Conservation (phyloP, 2,329 filamentous ascomycete genomes). For the Fusarium poae region DNA sequence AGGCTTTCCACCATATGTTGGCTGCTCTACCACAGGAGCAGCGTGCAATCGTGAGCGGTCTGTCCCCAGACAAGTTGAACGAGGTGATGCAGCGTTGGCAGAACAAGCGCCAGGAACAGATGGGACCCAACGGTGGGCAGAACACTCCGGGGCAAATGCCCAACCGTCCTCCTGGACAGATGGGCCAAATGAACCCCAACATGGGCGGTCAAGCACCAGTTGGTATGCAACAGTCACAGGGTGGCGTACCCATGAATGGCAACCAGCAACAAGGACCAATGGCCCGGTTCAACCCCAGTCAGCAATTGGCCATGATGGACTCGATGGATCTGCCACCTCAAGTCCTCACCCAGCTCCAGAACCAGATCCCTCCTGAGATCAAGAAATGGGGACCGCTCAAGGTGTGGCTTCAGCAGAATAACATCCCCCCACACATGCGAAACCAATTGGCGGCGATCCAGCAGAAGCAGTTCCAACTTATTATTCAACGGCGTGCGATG, state of each 20-base stretch:
- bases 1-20: constrained; percentile 59
- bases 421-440: constrained; percentile 51
- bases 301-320: constrained; percentile 60
- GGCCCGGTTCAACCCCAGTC: constrained; percentile 48
- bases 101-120: constrained; percentile 53
- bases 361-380: constrained; percentile 56
- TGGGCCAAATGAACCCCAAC: constrained; percentile 52
- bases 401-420: constrained; percentile 57
- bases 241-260: constrained; percentile 44
- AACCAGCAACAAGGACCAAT: constrained; percentile 50
- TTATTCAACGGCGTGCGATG: constrained; percentile 51
- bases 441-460: constrained; percentile 54
- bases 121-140: constrained; percentile 52
- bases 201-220: constrained; percentile 50
- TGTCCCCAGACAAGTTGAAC: constrained; percentile 65
- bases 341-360: constrained; percentile 50
- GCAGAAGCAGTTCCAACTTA: constrained; percentile 56
- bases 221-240: constrained; percentile 52
- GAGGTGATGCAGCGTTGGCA: constrained; percentile 67
- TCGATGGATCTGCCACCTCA: constrained; percentile 61
- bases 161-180: constrained; percentile 50
- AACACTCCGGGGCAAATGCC: constrained; percentile 52
- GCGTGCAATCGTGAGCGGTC: constrained; percentile 57
- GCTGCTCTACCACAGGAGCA: constrained; percentile 62
- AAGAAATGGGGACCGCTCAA: constrained; percentile 66